phyloP scores from a whole-genome alignment of 169 alveolate species.

The Cryptosporidium ubiquitum region DNA sequence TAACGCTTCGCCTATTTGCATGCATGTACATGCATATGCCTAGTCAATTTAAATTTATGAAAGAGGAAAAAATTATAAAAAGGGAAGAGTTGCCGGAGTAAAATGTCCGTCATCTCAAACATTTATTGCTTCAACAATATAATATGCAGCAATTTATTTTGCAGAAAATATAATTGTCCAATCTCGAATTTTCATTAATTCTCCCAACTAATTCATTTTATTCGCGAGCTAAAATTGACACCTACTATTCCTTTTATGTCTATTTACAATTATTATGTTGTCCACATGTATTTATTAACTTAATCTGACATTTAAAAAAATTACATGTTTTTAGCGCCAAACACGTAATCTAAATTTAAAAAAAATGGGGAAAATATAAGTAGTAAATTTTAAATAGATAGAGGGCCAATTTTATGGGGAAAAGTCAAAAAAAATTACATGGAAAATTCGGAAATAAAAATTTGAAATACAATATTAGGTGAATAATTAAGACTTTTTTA shows the following conservation, averaged over 20 bases:
- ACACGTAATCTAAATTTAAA: conserved; percentile 21
- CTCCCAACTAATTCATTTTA: no score
- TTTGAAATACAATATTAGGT: background rate
- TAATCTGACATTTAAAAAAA: background rate
- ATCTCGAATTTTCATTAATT: no score
- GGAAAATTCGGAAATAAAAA: background rate
- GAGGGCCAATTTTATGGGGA: conserved; percentile 26
- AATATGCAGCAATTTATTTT: no score
- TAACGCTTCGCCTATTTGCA: no score
- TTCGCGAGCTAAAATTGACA: background rate
- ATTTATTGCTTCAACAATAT: no score
- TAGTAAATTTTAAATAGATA: background rate
- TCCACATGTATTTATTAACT: background rate
- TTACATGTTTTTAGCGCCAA: conserved; percentile 4
- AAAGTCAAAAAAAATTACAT: conserved; percentile 11
- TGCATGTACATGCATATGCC: no score
- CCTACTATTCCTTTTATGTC: background rate
- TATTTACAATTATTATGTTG: background rate
- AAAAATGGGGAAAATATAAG: background rate
- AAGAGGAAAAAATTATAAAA: no score
- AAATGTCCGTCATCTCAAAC: no score
- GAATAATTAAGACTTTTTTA: background rate
- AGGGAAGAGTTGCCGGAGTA: no score
- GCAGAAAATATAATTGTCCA: no score
- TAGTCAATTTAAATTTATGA: no score